Percentiles rank a stretch among this genome's conserved stretches.
phyloP scores from a whole-genome alignment of 2,329 filamentous ascomycete species.

The Cercospora sp. region DNA sequence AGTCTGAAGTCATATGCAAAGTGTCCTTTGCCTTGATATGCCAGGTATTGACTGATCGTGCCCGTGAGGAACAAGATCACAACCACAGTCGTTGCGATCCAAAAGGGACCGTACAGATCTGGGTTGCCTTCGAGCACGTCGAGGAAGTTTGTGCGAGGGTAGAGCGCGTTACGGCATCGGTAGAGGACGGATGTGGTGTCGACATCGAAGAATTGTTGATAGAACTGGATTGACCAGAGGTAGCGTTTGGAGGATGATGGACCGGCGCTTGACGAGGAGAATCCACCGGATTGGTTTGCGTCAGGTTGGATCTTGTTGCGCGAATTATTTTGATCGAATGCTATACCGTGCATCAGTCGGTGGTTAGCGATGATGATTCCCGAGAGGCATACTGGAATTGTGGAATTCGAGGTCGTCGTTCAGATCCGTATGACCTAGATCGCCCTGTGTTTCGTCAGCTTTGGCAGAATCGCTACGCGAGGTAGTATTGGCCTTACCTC shows the following conservation, averaged over 20 bases:
- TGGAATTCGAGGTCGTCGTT: constrained; percentile 99
- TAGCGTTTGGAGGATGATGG: constrained; percentile 65
- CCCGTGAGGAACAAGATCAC: constrained; percentile 93
- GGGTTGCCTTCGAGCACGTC: constrained; percentile 96
- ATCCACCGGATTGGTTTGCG: constrained; percentile 30
- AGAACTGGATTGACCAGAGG: constrained; percentile 91
- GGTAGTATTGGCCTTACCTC: constrained; percentile 61
- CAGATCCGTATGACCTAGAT: constrained; percentile 95
- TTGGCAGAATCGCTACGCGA: not conserved
- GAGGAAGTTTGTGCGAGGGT: constrained; percentile 89
- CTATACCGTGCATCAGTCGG: constrained; percentile 21
- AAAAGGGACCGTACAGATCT: constrained; percentile 94
- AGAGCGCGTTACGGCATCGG: constrained; percentile 85
- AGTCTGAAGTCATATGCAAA: constrained; percentile 92
- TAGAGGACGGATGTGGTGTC: constrained; percentile 86
- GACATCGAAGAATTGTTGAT: constrained; percentile 97
- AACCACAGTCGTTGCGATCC: constrained; percentile 97
- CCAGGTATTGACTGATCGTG: constrained; percentile 88
- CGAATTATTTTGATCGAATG: constrained; percentile 39
- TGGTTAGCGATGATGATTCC: not conserved
- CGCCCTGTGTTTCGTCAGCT: constrained; percentile 62
- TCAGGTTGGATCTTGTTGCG: constrained; percentile 53
- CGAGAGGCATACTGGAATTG: constrained; percentile 66
- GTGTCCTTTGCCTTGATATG: constrained; percentile 63
- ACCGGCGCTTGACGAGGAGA: constrained; percentile 29